Percentiles rank a stretch among this genome's conserved stretches.
Conservation (phyloP, 2,329 filamentous ascomycete genomes). For the Tolypocladium capitatum region DNA sequence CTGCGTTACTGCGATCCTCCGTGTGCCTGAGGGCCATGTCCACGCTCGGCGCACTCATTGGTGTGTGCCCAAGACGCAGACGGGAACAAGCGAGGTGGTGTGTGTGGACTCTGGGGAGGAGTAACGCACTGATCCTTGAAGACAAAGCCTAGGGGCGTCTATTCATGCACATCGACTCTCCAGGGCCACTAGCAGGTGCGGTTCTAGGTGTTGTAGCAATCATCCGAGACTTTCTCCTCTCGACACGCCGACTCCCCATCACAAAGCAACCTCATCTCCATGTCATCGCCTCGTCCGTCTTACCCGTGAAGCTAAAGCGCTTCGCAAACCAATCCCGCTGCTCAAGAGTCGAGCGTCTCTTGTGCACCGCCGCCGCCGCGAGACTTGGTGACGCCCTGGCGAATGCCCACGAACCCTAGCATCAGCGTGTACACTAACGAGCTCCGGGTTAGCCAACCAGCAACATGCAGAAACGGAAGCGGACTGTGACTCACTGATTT, state of each 20-base stretch:
- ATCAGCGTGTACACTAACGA: constrained; percentile 31
- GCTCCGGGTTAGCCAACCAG: background rate
- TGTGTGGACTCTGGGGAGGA: background rate
- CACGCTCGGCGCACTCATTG: background rate
- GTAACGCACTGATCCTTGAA: no score
- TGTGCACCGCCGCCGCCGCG: constrained; percentile 10
- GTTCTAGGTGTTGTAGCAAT: background rate
- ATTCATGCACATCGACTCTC: background rate
- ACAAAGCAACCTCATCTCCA: background rate
- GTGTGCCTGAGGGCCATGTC: background rate
- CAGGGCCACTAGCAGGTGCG: background rate
- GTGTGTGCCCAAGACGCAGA: background rate
- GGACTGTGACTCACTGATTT: constrained; percentile 27
- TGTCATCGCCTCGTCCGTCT: background rate
- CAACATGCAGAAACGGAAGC: background rate
- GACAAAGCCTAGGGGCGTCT: background rate
- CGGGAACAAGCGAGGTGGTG: constrained; percentile 2
- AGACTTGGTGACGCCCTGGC: constrained; percentile 25
- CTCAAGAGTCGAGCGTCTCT: constrained; percentile 2
- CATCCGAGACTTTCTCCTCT: background rate
- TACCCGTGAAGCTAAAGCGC: background rate
- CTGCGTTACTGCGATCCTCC: background rate
- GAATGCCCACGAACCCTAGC: constrained; percentile 35
- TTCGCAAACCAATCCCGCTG: background rate
- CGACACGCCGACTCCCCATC: background rate